Evolutionary conservation across 352 stramenopile genomes (phyloP), one percentile per base, ranked within the genome.

Genomic region (Blastocystis sp.): DNA sequence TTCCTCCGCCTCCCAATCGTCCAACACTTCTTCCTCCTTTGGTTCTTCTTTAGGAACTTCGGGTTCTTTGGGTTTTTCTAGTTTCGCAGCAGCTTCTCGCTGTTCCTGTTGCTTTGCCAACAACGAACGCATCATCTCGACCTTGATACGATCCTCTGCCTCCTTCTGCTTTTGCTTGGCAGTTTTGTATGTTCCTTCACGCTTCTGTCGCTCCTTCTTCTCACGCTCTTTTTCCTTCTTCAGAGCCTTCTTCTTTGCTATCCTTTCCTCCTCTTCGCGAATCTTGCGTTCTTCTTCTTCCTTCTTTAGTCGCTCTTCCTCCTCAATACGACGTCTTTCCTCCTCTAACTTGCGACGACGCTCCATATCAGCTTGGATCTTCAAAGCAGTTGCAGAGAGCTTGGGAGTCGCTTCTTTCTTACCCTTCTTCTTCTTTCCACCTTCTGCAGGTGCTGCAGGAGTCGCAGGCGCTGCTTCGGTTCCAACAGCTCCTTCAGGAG

Each of bases 1-100:
- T n/a, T 91, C 89, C n/a, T 90, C 89, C 11, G 89, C 89, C 35
- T 87, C 75, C 66, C 93, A 89, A n/a, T 94, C 81, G 88, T 94
- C 94, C 83, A 93, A 89, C 87, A 73, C 63, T 61, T 89, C 73
- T n/a, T 51, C 73, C 0, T 94, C 89, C 86, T 77, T 73, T 83
- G 51, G 12, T 89, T 63, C n/a, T 88, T 88, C 89, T 75, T 93
- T 89, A 1, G 90, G 87, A 57, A 91, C 67, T 5, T 90, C 90
- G 1, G 88, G 88, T 39, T 91, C 83, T 46, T 88, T 81, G 14
- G 90, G 88, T n/a, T 88, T 86, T 65, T 89, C 87, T 7, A 67
- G 88, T 65, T 92, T 78, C 6, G 88, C 88, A n/a, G n/a, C n/a
- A 42, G 90, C 87, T 54, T 88, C 89, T 54, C 91, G 78, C 39